Evolutionary conservation across 345 rosid species (phyloP).

Genomic region (Boechera divaricarpa): DNA sequence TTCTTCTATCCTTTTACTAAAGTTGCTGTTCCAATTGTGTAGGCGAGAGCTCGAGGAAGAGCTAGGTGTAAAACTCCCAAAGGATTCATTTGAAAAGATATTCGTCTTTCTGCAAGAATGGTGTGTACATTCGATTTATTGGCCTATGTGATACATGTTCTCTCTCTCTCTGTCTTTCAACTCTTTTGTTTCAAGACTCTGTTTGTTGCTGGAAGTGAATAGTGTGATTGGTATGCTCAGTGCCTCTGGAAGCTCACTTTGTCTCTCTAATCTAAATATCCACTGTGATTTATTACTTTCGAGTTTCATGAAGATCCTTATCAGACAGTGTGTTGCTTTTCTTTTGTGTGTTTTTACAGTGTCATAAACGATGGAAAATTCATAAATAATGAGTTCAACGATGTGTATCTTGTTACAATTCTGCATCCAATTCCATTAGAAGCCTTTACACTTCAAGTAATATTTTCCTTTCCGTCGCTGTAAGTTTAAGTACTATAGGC

Average conservation of each 20-base stretch:
- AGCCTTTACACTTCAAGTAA: constrained; percentile 94
- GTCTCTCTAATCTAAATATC: background rate
- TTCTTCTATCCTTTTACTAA: background rate
- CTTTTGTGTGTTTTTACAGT: constrained; percentile 52
- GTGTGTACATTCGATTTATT: constrained; percentile 50
- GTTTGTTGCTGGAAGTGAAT: constrained; percentile 2
- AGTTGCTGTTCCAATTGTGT: constrained; percentile 13
- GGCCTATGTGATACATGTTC: background rate
- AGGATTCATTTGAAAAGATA: constrained; percentile 86
- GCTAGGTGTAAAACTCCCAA: constrained; percentile 78
- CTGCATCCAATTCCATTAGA: constrained; percentile 84
- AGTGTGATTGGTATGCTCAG: constrained; percentile 12
- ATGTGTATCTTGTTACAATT: constrained; percentile 86
- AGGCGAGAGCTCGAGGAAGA: constrained; percentile 97
- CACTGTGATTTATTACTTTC: background rate
- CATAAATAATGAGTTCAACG: constrained; percentile 88
- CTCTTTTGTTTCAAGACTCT: constrained; percentile 3
- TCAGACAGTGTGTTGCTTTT: constrained; percentile 15
- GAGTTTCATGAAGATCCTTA: background rate
- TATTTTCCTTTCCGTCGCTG: background rate
- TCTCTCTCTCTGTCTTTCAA: constrained; percentile 6
- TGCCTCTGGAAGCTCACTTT: constrained; percentile 12
- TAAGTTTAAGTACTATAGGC: constrained; percentile 8
- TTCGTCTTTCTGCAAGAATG: constrained; percentile 77
- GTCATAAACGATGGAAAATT: constrained; percentile 75